Base-by-base conservation (phyloP, 176 grass and related monocot species). In the Bothriochloa decipiens region DNA sequence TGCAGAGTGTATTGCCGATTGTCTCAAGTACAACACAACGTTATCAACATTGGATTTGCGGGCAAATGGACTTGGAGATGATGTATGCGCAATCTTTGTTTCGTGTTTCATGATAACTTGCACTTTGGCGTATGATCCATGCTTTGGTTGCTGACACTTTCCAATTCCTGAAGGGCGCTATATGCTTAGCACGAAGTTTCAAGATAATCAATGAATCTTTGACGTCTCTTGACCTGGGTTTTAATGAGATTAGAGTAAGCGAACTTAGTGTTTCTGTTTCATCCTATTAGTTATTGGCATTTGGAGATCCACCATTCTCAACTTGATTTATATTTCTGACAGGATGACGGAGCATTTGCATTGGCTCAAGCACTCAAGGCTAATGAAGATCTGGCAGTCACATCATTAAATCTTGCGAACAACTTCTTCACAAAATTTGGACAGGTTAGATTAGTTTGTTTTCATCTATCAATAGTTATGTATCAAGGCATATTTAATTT, bases 141-240 rank as follows among this genome's bases (percentile, higher is more conserved):
- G 15, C n/a, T 68, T 83, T 86, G 23, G 28, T 68, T 86, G 29
- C 65, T 84, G 64, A 84, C 83, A 53, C 16, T 74, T 66, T 23
- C 6, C 29, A 72, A 64, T 85, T 82, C 55, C 35, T 89, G 57
- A 75, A 99, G 96, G 96, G 96, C 68, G 89, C 96, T 79, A 87
- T 96, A 83, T 99, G 83, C 86, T 90, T 96, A 78, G 96, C 93
- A 62, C 86, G 86, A 72, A 94, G 96, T 84, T 79, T 99, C 60
- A 99, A 99, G 89, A 93, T 99, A 85, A 92, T 99, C 82, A 96
- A 96, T 60, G 96, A 99, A 90, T 91, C 79, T 80, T 87, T 99
- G 83, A 94, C 80, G 15, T 91, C 91, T 72, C 91, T 99, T 86
- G 96, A 99, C 80, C 82, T 99, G 53, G 93, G 93, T 75, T 99